Conservation (phyloP, 192 early-diverging fungal species). For the Coemansia sp. region DNA sequence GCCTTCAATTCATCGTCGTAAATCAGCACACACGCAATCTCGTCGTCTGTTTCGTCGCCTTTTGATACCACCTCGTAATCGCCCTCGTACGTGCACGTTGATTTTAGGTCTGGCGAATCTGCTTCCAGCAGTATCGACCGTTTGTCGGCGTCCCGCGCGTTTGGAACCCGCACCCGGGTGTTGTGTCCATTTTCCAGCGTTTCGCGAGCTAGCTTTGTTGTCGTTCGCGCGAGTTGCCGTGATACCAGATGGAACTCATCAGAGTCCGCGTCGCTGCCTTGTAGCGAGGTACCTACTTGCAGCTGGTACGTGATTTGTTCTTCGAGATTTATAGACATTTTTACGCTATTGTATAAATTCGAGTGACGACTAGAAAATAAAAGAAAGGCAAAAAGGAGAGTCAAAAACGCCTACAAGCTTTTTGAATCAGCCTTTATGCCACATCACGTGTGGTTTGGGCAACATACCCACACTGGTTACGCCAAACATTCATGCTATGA, state of each 20-base stretch:
- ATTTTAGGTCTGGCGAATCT: slow-evolving; percentile 29
- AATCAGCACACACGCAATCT: slow-evolving; percentile 39
- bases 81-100: slow-evolving; percentile 44
- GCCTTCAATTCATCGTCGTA: slow-evolving; percentile 42
- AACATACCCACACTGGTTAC: background rate
- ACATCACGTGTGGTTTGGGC: background rate
- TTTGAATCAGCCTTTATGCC: background rate
- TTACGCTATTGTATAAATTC: background rate
- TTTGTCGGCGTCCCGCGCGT: slow-evolving; percentile 8
- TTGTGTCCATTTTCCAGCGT: slow-evolving; percentile 33
- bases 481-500: background rate
- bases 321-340: slow-evolving; percentile 52
- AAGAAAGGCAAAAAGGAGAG: background rate
- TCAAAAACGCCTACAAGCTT: background rate
- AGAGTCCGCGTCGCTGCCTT: slow-evolving; percentile 9
- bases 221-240: slow-evolving; percentile 41
- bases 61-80: slow-evolving; percentile 26
- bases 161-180: slow-evolving; percentile 23
- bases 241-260: slow-evolving; percentile 37
- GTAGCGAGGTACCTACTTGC: slow-evolving; percentile 25
- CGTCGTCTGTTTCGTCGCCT: slow-evolving; percentile 5
- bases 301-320: slow-evolving; percentile 37
- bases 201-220: slow-evolving; percentile 45
- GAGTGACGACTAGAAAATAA: slow-evolving; percentile 4
- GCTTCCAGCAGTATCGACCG: slow-evolving; percentile 27